Conservation (phyloP, 108 stramenopile species). For the Nitzschia putrida region DNA sequence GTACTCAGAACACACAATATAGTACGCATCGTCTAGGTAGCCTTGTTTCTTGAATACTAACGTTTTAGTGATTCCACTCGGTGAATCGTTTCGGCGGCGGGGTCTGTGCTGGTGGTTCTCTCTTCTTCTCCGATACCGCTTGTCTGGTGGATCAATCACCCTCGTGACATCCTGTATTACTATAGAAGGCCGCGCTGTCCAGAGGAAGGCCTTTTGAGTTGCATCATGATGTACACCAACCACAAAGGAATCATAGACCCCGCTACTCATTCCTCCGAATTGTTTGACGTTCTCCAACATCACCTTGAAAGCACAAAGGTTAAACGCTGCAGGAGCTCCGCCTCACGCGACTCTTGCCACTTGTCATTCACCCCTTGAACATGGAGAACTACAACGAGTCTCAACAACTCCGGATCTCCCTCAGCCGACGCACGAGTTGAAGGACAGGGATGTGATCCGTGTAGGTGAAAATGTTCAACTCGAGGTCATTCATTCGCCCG, state of each 20-base stretch:
- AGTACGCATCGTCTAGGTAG: too few species aligned
- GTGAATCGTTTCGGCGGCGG: not conserved
- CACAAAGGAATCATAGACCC: slow-evolving; percentile 35
- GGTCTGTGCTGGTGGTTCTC: too few species aligned
- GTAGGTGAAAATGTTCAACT: slow-evolving; percentile 32
- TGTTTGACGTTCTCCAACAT: slow-evolving; percentile 25
- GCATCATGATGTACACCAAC: slow-evolving; percentile 26
- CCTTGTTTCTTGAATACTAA: too few species aligned
- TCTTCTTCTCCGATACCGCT: too few species aligned
- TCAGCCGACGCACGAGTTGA: slow-evolving; percentile 29
- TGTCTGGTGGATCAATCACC: too few species aligned
- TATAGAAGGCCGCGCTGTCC: slow-evolving; percentile 25
- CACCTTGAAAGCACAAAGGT: slow-evolving; percentile 14
- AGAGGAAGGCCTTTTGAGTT: slow-evolving; percentile 29
- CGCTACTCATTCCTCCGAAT: slow-evolving; percentile 6
- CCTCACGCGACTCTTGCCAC: slow-evolving; percentile 29
- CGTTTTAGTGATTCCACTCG: too few species aligned
- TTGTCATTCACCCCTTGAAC: slow-evolving; percentile 31
- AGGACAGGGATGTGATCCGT: slow-evolving; percentile 21
- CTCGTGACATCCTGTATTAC: slow-evolving; percentile 17
- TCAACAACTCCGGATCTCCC: slow-evolving; percentile 26
- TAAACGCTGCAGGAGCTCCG: slow-evolving; percentile 15
- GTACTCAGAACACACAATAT: too few species aligned
- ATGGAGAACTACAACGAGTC: slow-evolving; percentile 26
- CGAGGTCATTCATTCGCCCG: slow-evolving; percentile 36